Evolutionary conservation across 2,329 filamentous ascomycete species (phyloP).

Genomic region (Dothistroma septosporum): DNA sequence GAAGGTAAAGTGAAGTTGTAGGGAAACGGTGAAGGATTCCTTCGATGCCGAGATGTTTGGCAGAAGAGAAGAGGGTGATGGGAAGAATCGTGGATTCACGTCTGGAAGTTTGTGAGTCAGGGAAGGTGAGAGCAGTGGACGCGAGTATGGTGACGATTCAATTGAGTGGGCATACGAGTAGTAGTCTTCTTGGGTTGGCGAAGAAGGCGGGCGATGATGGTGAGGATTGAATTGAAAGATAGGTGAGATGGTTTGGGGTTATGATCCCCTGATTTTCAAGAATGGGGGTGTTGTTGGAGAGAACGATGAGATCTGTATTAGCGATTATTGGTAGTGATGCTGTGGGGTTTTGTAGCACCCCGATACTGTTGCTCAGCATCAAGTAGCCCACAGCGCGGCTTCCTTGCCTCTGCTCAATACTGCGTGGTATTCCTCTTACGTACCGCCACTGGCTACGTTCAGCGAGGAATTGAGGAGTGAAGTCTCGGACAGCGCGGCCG

Average conservation of each 20-base stretch:
- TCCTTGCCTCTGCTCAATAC: neutral
- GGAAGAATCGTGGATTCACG: constrained; percentile 36
- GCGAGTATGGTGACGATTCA: constrained; percentile 29
- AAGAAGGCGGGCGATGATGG: constrained; percentile 39
- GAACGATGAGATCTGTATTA: neutral
- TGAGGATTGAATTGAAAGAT: constrained; percentile 17
- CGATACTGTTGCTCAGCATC: neutral
- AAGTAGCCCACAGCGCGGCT: neutral
- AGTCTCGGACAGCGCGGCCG: neutral
- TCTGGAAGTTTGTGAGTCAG: constrained; percentile 37
- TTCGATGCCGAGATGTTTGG: constrained; percentile 26
- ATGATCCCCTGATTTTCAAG: too few species aligned
- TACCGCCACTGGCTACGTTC: neutral
- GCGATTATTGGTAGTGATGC: neutral
- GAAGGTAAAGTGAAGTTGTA: too few species aligned
- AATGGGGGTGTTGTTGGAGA: neutral
- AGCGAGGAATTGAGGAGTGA: neutral
- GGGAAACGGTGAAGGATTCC: constrained; percentile 24
- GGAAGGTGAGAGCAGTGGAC: constrained; percentile 37
- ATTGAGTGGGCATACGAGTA: constrained; percentile 24
- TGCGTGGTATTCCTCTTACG: neutral
- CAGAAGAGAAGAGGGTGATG: constrained; percentile 29
- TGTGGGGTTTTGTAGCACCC: neutral
- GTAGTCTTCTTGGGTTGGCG: constrained; percentile 30
- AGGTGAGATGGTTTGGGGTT: too few species aligned